Conservation (phyloP, 225 moss, liverwort and hornwort genomes). For the Anthoceros angustus region DNA sequence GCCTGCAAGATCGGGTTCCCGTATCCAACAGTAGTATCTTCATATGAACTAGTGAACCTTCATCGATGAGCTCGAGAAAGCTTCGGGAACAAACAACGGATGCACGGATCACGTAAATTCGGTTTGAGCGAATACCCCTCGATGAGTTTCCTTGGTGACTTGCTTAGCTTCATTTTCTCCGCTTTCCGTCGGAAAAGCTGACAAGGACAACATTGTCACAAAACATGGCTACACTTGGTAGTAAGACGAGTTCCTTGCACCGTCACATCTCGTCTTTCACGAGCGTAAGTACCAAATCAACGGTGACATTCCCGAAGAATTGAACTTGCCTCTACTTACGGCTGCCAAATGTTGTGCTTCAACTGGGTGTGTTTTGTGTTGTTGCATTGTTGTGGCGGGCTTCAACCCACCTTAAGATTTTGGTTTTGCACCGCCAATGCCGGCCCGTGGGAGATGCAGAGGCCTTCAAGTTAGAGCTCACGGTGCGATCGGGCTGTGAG, state of each 20-base stretch:
- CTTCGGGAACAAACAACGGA: neutral
- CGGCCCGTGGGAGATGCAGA: no score
- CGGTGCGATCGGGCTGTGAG: no score
- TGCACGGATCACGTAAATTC: neutral
- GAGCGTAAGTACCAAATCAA: neutral
- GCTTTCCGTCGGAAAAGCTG: constrained; percentile 11
- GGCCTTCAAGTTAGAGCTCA: no score
- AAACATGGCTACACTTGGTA: neutral
- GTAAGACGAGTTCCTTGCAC: neutral
- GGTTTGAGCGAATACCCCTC: constrained; percentile 34
- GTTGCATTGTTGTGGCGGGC: no score
- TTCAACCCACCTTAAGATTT: no score
- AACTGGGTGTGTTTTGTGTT: no score
- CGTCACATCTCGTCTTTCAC: neutral
- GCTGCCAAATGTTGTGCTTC: no score
- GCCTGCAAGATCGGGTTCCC: no score
- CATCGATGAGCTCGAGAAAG: neutral
- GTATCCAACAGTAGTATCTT: no score
- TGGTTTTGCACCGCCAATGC: no score
- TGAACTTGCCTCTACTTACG: no score
- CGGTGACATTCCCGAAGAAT: no score
- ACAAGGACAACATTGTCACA: neutral
- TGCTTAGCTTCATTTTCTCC: constrained; percentile 40
- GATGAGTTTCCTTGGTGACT: constrained; percentile 49
- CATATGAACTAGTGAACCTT: constrained; percentile 65